These are phyloP conservation scores for Tremella fuciformis DNA, from an alignment of 768 basidiomycete genomes.

Conservation along the genomic window DNA sequence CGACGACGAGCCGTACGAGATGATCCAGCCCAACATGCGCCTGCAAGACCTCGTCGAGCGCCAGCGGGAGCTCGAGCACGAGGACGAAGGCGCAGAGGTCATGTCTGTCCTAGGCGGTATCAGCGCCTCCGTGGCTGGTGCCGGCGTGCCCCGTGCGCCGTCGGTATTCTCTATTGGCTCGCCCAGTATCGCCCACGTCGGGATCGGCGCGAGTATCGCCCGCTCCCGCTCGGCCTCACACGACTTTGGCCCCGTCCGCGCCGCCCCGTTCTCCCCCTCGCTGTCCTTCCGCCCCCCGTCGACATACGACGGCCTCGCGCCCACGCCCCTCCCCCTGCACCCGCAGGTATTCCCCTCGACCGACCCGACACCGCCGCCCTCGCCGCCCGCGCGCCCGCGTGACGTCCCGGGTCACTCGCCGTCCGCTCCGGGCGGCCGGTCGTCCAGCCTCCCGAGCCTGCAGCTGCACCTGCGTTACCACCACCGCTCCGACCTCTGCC, in stretches of 20 bases:
- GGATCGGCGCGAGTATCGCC: not conserved
- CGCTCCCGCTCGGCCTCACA: not conserved
- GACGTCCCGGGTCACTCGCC: conserved; percentile 26
- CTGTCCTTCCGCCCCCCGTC: not conserved
- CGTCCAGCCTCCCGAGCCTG: conserved; percentile 59
- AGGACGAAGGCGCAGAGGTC: conserved; percentile 11
- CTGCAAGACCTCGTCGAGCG: conserved; percentile 3
- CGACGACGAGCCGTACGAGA: conserved; percentile 24
- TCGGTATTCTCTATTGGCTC: not conserved
- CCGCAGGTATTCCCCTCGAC: conserved; percentile 9
- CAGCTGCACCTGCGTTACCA: conserved; percentile 82
- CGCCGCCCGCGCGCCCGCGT: conserved; percentile 31
- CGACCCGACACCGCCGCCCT: conserved; percentile 24
- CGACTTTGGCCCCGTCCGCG: not conserved
- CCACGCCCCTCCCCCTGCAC: conserved; percentile 1
- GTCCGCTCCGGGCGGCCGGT: conserved; percentile 20
- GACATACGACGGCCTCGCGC: not conserved
- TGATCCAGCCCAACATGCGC: conserved; percentile 13
- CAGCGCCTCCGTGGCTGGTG: no score
- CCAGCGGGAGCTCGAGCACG: conserved; percentile 4
- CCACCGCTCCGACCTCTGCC: conserved; percentile 82
- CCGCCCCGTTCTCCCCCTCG: no score
- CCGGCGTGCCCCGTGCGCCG: no score
- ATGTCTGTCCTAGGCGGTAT: conserved; percentile 9
- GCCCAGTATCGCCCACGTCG: not conserved